Evolutionary conservation across 192 early-diverging fungal species (phyloP).

Genomic region (Podila verticillata): DNA sequence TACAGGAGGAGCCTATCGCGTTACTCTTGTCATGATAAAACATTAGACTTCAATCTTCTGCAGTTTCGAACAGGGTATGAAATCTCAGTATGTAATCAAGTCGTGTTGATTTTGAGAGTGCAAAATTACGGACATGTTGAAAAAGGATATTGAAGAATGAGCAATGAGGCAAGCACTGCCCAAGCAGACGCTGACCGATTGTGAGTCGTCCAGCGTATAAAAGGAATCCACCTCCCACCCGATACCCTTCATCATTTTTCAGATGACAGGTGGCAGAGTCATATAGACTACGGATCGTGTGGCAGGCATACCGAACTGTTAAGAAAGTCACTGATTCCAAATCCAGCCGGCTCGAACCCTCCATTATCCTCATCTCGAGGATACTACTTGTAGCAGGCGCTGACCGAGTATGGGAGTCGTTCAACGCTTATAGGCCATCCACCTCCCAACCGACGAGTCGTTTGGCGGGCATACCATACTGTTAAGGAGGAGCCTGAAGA

Average conservation of each 20-base stretch:
- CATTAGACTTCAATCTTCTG: no score
- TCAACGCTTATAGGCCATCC: constrained; percentile 10
- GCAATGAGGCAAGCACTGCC: constrained; percentile 15
- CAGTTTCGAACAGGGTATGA: no score
- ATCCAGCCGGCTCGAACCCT: no score
- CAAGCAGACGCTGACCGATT: constrained; percentile 17
- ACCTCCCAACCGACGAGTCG: constrained; percentile 13
- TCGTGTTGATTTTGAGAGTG: no score
- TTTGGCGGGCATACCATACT: constrained; percentile 12
- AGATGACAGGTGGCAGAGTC: constrained; percentile 10
- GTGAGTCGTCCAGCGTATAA: neutral
- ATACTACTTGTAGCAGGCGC: constrained; percentile 3
- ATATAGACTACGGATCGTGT: neutral
- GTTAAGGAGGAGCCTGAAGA: constrained; percentile 13
- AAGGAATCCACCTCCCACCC: constrained; percentile 14
- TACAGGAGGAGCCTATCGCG: no score
- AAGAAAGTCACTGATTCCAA: no score
- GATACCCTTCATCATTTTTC: neutral
- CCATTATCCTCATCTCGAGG: no score
- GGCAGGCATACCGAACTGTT: neutral
- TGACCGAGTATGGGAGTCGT: constrained; percentile 5
- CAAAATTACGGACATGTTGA: no score
- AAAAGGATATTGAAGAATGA: neutral
- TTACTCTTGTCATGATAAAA: no score
- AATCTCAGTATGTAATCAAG: no score